Base-by-base conservation (phyloP, 2,329 filamentous ascomycete species). In the Sphaerulina populicola region DNA sequence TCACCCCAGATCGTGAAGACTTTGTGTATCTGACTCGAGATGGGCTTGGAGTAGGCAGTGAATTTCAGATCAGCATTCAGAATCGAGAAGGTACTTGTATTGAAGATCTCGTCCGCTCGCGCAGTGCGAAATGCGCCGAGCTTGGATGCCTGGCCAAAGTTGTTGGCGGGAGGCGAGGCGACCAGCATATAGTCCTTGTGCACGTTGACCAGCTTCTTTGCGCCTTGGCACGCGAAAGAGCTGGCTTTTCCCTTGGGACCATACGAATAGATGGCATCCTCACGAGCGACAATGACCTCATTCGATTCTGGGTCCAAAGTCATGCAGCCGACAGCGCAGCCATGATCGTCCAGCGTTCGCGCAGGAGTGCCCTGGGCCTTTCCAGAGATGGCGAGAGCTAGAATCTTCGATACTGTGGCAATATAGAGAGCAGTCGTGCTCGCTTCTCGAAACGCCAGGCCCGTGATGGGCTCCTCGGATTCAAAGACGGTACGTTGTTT, bases 261-360 rank as follows among this genome's bases (percentile, higher is more conserved):
- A 69, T 97, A 98, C 53, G 88, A 90, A 70, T 97, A 97, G 48
- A 98, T 85, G 6, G 91, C 93, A 77, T 98, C 94, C 60, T 96
- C 88, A 54, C 93, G 77, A 1, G 85, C 93, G n/a, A 98, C 85
- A 2, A 98, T 80, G 15, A 98, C 83, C 58, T 96, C 88, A 4
- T 86, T 88, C 0, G 82, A 86, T 55, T 79, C 77, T 54, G 79
- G 81, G 67, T 96, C 88, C 10, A 91, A 77, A 0, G 88, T 86
- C 88, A 98, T 95, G 68, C 94, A 98, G 1, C 89, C 90, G n/a
- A 94, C 81, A 9, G 81, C 90, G 64, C 91, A 97, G 1, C 93
- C 93, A 14, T 80, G 77, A 64, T 97, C 90, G 66, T 97, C 93
- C 14, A 97, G 76, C 0, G 88, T 87, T 59, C 90, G 85, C 3